Conservation (phyloP, 176 grass and related monocot genomes). For the Puya raimondii region DNA sequence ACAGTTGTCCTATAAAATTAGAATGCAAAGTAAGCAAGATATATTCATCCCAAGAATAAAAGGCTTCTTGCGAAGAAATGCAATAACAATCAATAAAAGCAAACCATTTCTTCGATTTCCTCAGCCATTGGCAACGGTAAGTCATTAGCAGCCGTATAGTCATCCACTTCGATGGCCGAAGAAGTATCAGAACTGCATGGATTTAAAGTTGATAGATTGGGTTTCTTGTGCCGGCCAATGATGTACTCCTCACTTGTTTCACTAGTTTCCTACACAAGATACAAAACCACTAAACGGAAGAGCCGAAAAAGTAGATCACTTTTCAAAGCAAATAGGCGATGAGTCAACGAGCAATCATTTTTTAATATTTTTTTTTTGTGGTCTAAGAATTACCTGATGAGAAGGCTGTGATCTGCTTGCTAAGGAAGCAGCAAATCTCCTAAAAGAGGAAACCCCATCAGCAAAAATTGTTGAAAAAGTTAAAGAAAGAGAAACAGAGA, state of each 20-base stretch:
- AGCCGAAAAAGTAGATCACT: background rate
- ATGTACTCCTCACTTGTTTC: too few species aligned
- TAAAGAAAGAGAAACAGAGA: background rate
- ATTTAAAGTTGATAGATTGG: background rate
- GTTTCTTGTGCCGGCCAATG: conserved; percentile 17
- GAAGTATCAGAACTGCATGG: background rate
- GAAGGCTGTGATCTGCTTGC: conserved; percentile 22
- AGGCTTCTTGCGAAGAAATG: background rate
- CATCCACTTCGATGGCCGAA: conserved; percentile 13
- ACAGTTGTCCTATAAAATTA: conserved; percentile 28
- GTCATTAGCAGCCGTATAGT: background rate
- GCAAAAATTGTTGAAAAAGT: background rate
- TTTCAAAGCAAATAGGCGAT: background rate
- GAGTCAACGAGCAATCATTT: background rate
- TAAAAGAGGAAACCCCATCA: conserved; percentile 22
- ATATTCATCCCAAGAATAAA: background rate
- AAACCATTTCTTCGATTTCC: conserved; percentile 47
- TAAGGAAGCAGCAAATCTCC: conserved; percentile 45
- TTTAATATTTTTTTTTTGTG: background rate
- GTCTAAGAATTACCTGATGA: conserved; percentile 11
- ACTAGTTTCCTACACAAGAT: background rate
- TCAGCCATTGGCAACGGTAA: conserved; percentile 17
- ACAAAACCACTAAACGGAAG: background rate
- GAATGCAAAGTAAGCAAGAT: background rate
- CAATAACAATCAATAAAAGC: background rate